A percentile compares a stretch with the other conserved stretches of the same genome.
phyloP scores from a whole-genome alignment of 129 eudicot species.

The Dittrichia graveolens region DNA sequence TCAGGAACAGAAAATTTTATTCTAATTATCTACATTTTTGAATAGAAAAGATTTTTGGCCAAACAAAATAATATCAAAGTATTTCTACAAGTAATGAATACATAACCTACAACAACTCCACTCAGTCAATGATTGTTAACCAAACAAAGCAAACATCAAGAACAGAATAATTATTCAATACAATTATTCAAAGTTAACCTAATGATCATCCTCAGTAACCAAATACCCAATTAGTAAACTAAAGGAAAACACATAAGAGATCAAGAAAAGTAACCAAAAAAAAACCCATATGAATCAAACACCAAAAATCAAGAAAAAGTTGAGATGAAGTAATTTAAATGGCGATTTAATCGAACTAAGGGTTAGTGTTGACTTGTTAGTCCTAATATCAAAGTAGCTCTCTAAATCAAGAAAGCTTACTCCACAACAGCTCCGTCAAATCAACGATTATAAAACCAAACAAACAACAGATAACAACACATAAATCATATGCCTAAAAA shows the following conservation, averaged over 20 bases:
- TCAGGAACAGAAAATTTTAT: no score
- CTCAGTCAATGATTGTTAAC: conserved; percentile 21
- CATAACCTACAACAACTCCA: background rate
- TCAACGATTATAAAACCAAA: conserved; percentile 21
- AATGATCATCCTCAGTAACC: no score
- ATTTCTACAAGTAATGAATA: background rate
- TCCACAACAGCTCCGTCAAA: conserved; percentile 29
- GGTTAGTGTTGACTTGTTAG: conserved; percentile 8
- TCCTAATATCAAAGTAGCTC: background rate
- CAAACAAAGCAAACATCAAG: conserved; percentile 12
- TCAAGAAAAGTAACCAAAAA: background rate
- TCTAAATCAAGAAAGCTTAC: conserved; percentile 16
- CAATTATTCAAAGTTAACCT: no score
- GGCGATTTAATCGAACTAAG: conserved; percentile 5
- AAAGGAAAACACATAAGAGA: background rate
- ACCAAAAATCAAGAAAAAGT: conserved; percentile 21
- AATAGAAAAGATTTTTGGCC: background rate
- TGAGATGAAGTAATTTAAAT: background rate
- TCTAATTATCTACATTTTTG: no score
- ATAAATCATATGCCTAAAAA: conserved; percentile 15
- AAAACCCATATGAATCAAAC: conserved; percentile 3
- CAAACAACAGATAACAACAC: conserved; percentile 11
- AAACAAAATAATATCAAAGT: background rate
- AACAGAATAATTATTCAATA: background rate
- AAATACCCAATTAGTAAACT: background rate